phyloP scores from a whole-genome alignment of 176 grass and related monocot genomes.

The Phoenix dactylifera region DNA sequence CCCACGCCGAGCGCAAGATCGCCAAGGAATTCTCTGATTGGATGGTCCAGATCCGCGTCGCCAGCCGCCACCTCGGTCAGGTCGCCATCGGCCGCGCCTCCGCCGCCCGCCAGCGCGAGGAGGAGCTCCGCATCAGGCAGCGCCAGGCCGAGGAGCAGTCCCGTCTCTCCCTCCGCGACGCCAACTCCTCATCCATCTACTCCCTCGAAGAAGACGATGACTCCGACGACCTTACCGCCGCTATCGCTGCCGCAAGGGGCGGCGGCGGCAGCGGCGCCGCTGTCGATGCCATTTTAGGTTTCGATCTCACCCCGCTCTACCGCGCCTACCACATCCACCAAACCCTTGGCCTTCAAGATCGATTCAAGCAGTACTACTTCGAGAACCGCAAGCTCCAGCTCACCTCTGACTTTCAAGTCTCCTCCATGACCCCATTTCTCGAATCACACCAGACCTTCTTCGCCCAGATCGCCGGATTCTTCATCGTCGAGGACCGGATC shows the following conservation, averaged over 20 bases:
- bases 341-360: slow-evolving; percentile 60
- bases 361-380: slow-evolving; percentile 89
- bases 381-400: slow-evolving; percentile 98
- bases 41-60: slow-evolving; percentile 94
- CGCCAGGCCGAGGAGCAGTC: slow-evolving; percentile 41
- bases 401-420: slow-evolving; percentile 89
- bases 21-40: slow-evolving; percentile 86
- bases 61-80: slow-evolving; percentile 85
- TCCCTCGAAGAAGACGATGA: slow-evolving; percentile 77
- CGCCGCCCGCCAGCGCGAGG: slow-evolving; percentile 72
- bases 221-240: slow-evolving; percentile 63
- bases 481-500: slow-evolving; percentile 90
- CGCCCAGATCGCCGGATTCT: slow-evolving; percentile 92
- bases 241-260: slow-evolving; percentile 28
- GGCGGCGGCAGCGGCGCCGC: slow-evolving; percentile 22
- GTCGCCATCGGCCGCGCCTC: slow-evolving; percentile 86
- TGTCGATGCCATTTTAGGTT: slow-evolving; percentile 37
- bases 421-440: slow-evolving; percentile 83
- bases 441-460: slow-evolving; percentile 98
- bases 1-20: slow-evolving; percentile 83
- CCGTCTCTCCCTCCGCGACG: not conserved
- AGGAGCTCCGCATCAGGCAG: slow-evolving; percentile 78
- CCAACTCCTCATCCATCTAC: slow-evolving; percentile 24
- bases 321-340: slow-evolving; percentile 89
- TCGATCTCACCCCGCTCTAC: slow-evolving; percentile 92